These are phyloP conservation scores for Pleurotus giganteus DNA, from an alignment of 768 basidiomycete species.

Conservation along the genomic window DNA sequence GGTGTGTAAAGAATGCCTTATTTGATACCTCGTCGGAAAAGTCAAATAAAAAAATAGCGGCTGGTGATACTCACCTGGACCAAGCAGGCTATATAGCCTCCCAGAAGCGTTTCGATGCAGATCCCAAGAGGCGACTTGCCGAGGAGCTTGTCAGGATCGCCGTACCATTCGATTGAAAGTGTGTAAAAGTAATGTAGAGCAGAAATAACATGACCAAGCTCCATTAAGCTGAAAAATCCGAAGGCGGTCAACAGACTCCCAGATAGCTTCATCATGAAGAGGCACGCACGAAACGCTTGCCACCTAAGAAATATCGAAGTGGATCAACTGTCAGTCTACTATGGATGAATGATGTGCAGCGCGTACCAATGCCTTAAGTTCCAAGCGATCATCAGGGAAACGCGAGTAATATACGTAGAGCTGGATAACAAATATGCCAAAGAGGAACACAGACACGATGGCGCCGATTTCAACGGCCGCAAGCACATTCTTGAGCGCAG, in stretches of 20 bases:
- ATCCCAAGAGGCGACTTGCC: not conserved
- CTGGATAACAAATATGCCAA: constrained; percentile 25
- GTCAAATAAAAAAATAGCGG: not conserved
- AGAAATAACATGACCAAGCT: constrained; percentile 20
- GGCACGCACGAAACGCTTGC: not conserved
- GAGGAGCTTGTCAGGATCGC: constrained; percentile 4
- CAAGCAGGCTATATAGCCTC: constrained; percentile 4
- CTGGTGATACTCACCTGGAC: not conserved
- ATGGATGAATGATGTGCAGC: not conserved
- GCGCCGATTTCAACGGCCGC: constrained; percentile 21
- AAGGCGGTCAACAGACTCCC: not conserved
- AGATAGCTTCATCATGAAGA: not conserved
- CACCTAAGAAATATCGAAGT: not conserved
- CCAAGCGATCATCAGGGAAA: constrained; percentile 21
- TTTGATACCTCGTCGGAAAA: not conserved
- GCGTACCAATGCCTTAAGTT: constrained; percentile 20
- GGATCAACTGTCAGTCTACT: too few relatives aligned
- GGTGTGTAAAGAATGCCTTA: constrained; percentile 3
- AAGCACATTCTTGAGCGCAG: not conserved
- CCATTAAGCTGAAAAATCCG: constrained; percentile 15
- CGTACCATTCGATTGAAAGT: constrained; percentile 16
- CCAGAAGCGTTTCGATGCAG: constrained; percentile 1
- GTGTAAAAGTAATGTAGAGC: constrained; percentile 18
- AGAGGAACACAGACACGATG: constrained; percentile 23
- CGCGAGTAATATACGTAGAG: constrained; percentile 20